Base-by-base conservation (phyloP, 169 alveolate genomes). In the Plasmodium relictum region DNA sequence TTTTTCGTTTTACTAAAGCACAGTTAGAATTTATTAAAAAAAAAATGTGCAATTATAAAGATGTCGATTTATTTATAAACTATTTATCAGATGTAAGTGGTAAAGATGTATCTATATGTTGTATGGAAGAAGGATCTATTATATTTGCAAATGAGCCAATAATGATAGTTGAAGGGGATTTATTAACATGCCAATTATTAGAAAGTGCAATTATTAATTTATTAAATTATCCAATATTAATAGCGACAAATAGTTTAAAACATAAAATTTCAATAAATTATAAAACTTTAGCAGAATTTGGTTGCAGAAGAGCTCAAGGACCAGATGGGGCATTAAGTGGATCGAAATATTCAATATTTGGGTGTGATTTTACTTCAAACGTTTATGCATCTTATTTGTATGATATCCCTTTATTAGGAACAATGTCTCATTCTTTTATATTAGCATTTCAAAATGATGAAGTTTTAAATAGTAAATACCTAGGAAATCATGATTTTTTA, bases 311-410 rank as follows among this genome's bases (percentile, higher is more conserved):
- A 73, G 98, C 98, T 24, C 93, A 96, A 88, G 99, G 99, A 8
- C 98, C 99, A n/a, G 97, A 97, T 92, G 99, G 98, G 7, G 98
- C 97, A 10, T 54, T 97, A 69, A 92, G 97, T 37, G 98, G 98
- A 20, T 92, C 95, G n/a, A 90, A 96, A 39, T 97, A 96, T 83
- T 48, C 97, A 0, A 95, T 93, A 63, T 74, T 94, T 31, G 97
- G 95, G 18, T 69, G 74, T 41, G 88, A 73, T 44, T 73, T 85
- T 59, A 72, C 88, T 42, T 73, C 87, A 41, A 85, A 72, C 54
- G 87, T 85, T 5, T 85, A 73, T 61, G 88, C 88, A 45, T 85
- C 87, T 20, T 85, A 54, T 68, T 58, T 73, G 16, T 85, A 85
- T 85, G 88, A 85, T 58, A 85, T 85, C 16, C 88, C 88, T 31